Percentiles rank a stretch among this genome's conserved stretches.
Evolutionary conservation across 805 yeast genomes (phyloP).

Genomic region (Kazachstania bromeliacearum): DNA sequence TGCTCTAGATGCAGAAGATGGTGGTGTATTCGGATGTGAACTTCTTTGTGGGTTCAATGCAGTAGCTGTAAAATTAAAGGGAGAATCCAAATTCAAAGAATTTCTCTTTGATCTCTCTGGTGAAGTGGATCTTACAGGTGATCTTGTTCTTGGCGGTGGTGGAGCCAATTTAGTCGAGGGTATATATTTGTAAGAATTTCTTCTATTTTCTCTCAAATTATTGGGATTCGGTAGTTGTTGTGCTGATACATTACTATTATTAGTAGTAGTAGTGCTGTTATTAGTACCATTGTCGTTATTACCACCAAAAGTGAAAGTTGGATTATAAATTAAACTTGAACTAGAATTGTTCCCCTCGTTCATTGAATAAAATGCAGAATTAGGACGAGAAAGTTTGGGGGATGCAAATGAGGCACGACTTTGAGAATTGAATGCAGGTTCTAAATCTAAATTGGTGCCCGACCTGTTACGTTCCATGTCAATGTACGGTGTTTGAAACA

Average conservation of each 20-base stretch:
- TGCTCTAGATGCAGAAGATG: slow-evolving; percentile 33
- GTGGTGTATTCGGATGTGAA: slow-evolving; percentile 9
- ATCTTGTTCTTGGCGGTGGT: slow-evolving; percentile 20
- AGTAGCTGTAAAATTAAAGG: slow-evolving; percentile 22
- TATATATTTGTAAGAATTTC: slow-evolving; percentile 24
- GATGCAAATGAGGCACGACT: slow-evolving; percentile 13
- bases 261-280: not conserved
- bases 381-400: slow-evolving; percentile 14
- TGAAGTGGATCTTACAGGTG: slow-evolving; percentile 24
- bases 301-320: slow-evolving; percentile 27
- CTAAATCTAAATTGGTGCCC: not conserved
- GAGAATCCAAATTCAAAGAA: slow-evolving; percentile 20
- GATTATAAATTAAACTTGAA: slow-evolving; percentile 26
- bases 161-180: slow-evolving; percentile 28
- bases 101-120: slow-evolving; percentile 20
- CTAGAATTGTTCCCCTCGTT: slow-evolving; percentile 28
- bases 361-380: slow-evolving; percentile 18
- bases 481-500: slow-evolving; percentile 10
- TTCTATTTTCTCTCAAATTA: slow-evolving; percentile 13
- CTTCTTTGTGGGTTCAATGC: slow-evolving; percentile 8
- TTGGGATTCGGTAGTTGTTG: not conserved
- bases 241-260: not conserved
- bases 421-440: slow-evolving; percentile 1
- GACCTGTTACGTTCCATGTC: slow-evolving; percentile 1
- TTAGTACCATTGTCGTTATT: not conserved